phyloP scores from a whole-genome alignment of 2,329 filamentous ascomycete genomes.

The Blastomyces percursus region DNA sequence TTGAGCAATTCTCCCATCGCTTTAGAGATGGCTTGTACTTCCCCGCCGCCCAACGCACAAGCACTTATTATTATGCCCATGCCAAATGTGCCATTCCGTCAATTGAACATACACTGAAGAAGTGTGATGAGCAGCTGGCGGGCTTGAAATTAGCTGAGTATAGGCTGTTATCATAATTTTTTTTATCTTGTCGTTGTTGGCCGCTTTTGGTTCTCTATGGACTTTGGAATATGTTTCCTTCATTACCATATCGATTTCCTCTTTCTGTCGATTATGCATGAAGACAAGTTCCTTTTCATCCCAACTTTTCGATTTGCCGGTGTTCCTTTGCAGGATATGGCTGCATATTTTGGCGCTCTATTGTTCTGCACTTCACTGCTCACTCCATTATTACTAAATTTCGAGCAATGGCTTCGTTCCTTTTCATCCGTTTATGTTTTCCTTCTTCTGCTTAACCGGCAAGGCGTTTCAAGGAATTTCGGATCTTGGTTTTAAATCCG shows the following conservation, averaged over 20 bases:
- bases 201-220: neutral
- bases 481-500: neutral
- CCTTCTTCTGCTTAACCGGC: neutral
- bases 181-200: neutral
- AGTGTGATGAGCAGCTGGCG: slow-evolving; percentile 11
- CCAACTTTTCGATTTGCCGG: neutral
- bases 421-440: neutral
- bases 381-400: neutral
- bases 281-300: neutral
- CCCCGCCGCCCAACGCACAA: slow-evolving; percentile 14
- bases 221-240: neutral
- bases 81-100: slow-evolving; percentile 15
- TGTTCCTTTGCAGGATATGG: neutral
- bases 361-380: neutral
- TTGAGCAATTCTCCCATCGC: slow-evolving; percentile 14
- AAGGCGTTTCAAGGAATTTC: neutral
- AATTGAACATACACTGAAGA: slow-evolving; percentile 11
- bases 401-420: neutral
- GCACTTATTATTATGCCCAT: slow-evolving; percentile 14
- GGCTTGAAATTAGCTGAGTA: slow-evolving; percentile 13
- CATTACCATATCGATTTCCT: neutral
- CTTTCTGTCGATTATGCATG: neutral
- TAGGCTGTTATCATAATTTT: neutral
- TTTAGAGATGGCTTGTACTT: slow-evolving; percentile 15
- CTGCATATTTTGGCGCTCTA: neutral